Evolutionary conservation across 441 rosid genomes (phyloP).

Genomic region (Pelargonium cotyledonis): DNA sequence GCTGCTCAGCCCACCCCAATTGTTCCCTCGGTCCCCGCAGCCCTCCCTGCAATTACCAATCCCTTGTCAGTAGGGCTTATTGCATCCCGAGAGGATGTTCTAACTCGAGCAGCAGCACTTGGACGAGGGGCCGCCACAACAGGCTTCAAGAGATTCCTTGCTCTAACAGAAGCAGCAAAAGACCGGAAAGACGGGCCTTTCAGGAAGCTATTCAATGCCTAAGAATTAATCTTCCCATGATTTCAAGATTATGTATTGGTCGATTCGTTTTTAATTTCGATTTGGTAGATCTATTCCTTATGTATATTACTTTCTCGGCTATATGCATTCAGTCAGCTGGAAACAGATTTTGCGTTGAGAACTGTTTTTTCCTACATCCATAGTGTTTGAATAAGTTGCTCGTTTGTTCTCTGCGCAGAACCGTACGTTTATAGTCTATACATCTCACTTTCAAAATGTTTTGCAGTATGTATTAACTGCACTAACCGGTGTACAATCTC

Average conservation of each 20-base stretch:
- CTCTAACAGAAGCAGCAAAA: slow-evolving; percentile 98
- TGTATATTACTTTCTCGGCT: neutral
- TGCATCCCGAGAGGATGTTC: slow-evolving; percentile 88
- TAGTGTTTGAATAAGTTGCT: no score
- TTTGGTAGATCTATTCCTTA: neutral
- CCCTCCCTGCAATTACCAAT: slow-evolving; percentile 35
- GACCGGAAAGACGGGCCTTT: slow-evolving; percentile 94
- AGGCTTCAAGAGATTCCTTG: slow-evolving; percentile 97
- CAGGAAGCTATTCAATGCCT: slow-evolving; percentile 74
- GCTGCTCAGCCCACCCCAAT: slow-evolving; percentile 29
- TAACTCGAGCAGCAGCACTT: slow-evolving; percentile 93
- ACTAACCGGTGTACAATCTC: no score
- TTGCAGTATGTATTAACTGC: no score
- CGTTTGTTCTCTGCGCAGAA: no score
- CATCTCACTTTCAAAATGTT: no score
- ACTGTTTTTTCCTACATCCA: no score
- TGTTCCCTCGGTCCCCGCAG: slow-evolving; percentile 16
- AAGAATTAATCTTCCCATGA: slow-evolving; percentile 5
- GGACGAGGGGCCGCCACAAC: slow-evolving; percentile 98
- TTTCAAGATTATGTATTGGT: neutral
- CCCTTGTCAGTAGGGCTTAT: slow-evolving; percentile 52
- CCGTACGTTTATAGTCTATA: no score
- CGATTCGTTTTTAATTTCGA: neutral
- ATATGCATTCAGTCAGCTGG: neutral
- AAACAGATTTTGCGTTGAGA: neutral